Evolutionary conservation across 805 yeast genomes (phyloP), one percentile per base, ranked within the genome.

Genomic region (Saccharomyces paradoxus): DNA sequence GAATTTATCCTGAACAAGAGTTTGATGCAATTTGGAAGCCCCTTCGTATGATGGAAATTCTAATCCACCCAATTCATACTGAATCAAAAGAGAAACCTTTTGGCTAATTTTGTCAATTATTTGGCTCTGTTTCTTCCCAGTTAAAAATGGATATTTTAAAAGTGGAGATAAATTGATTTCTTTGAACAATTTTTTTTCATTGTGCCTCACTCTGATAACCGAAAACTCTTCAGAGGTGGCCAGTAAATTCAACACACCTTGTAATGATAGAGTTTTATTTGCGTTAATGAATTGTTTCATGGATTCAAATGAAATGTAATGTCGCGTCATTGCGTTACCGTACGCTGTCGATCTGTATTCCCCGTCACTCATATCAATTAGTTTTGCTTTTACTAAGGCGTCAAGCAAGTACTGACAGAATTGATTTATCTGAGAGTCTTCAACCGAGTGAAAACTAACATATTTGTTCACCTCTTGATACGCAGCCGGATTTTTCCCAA

Each of bases 301-400:
- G 0, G 83, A 77, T 2, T 72, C 74, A 54, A 77, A 76, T 2
- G 64, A 53, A 3, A 81, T 65, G 60, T 79, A 80, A 56, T 78
- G 78, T 52, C 71, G 74, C 1, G 78, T 72, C 83, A 81, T 74
- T 0, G 83, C 70, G 30, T 64, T 60, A 0, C 84, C 84, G 63
- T 63, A 78, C 0, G 68, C 59, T 0, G 83, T 74, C 28, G 77
- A 68, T 5, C 53, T 46, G 27, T 65, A 69, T 1, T 46, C 53
- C 0, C 53, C 55, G 4, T 55, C 56, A 2, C 53, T 46, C 2
- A 56, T 17, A 6, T 59, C 57, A 8, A 76, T 63, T 5, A 81
- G 58, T n/a, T 64, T 52, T 13, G 67, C 67, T 12, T 63, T 62
- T 4, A 63, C 49, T 21, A 80, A 64, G 26, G 67, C 68, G 7